phyloP scores from a whole-genome alignment of 257 asterid genomes.

The Datura wrightii region DNA sequence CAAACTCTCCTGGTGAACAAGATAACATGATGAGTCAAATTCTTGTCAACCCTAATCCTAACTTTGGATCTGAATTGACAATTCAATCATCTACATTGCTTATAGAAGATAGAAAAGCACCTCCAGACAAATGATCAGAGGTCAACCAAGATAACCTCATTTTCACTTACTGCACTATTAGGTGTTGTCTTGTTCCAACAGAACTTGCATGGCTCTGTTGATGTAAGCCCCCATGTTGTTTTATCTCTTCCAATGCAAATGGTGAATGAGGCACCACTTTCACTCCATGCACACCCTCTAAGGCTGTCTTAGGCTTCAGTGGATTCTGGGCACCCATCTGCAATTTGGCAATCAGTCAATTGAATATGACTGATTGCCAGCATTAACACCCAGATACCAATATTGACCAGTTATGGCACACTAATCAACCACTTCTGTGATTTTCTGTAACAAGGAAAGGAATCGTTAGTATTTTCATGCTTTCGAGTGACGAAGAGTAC shows the following conservation, averaged over 20 bases:
- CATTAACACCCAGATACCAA: conserved; percentile 37
- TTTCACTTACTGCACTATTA: conserved; percentile 61
- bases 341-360: conserved; percentile 78
- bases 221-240: conserved; percentile 55
- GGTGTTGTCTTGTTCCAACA: conserved; percentile 50
- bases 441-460: conserved; percentile 38
- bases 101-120: conserved; percentile 15
- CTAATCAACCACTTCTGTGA: conserved; percentile 28
- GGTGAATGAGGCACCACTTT: conserved; percentile 80
- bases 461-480: not conserved
- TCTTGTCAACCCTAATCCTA: conserved; percentile 22
- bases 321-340: conserved; percentile 65
- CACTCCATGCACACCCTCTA: conserved; percentile 73
- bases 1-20: conserved; percentile 66
- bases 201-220: conserved; percentile 42
- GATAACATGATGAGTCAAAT: conserved; percentile 16
- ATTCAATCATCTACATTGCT: not conserved
- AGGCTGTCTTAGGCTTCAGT: conserved; percentile 52
- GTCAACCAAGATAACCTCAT: conserved; percentile 20
- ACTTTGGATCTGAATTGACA: conserved; percentile 23
- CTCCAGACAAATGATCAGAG: conserved; percentile 18
- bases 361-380: conserved; percentile 75
- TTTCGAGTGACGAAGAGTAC: not conserved
- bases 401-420: conserved; percentile 38
- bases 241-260: conserved; percentile 64